Evolutionary conservation across 2,329 filamentous ascomycete genomes (phyloP).

Genomic region (Paraphoma sp.): DNA sequence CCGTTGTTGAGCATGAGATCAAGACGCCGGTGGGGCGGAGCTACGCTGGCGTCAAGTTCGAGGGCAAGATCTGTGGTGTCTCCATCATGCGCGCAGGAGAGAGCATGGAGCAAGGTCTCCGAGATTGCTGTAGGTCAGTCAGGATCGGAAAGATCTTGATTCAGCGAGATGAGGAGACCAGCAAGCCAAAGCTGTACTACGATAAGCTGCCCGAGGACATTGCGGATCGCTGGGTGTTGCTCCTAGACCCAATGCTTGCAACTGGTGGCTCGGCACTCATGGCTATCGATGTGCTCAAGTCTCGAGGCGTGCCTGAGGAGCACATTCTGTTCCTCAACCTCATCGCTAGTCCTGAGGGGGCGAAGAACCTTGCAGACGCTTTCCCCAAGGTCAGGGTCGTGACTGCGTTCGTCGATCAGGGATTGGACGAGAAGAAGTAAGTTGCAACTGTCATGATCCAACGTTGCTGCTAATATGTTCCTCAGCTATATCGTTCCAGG

Average conservation of each 20-base stretch:
- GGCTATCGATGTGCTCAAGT: conserved; percentile 92
- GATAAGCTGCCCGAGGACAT: conserved; percentile 97
- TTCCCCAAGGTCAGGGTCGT: conserved; percentile 91
- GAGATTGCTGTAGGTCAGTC: conserved; percentile 97
- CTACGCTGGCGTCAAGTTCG: conserved; percentile 91
- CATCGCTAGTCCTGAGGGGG: conserved; percentile 94
- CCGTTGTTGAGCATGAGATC: conserved; percentile 85
- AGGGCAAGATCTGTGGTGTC: conserved; percentile 98
- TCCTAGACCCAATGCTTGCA: conserved; percentile 98
- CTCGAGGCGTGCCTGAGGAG: conserved; percentile 90
- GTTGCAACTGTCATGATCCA: conserved; percentile 38
- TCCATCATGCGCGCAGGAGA: conserved; percentile 98
- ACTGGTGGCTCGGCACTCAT: conserved; percentile 96
- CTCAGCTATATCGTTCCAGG: conserved; percentile 91
- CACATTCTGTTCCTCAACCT: conserved; percentile 95
- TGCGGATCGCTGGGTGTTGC: conserved; percentile 86
- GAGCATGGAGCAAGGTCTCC: conserved; percentile 95
- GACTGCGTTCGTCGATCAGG: conserved; percentile 94
- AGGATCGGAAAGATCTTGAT: conserved; percentile 98
- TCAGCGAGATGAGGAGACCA: conserved; percentile 94
- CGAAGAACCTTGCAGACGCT: conserved; percentile 84
- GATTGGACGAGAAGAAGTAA: conserved; percentile 97
- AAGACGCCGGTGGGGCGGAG: conserved; percentile 88
- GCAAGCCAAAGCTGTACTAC: conserved; percentile 91
- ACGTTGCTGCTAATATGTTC: conserved; percentile 10